Evolutionary conservation across 129 eudicot species (phyloP), one percentile per base, ranked within the genome.

Genomic region (Chrysanthemum seticuspe): DNA sequence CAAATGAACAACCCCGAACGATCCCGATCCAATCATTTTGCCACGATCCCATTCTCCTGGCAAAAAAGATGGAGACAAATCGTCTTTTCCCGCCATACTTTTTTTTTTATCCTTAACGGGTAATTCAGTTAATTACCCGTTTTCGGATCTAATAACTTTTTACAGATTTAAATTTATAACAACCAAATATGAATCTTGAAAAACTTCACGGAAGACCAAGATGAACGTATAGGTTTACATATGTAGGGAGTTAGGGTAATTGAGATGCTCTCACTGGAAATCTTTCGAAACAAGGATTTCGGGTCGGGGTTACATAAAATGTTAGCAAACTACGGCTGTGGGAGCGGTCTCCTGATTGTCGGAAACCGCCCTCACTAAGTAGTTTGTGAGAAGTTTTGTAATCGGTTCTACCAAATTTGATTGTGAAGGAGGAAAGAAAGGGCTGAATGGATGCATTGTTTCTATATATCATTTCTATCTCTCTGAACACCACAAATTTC

Each of bases 21-120:
- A 80, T 45, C 96, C 92, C 10, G 92, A 82, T 68, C 90, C 96
- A 9, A 89, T 78, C 78, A 87, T 67, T 40, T 84, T 83, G 36
- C 96, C 96, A 62, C 81, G 88, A 73, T 63, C 71, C 96, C 92
- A 87, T 71, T 85, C 88, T 23, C 71, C 72, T 0, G 87, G 91
- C 68, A 49, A 71, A 66, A 79, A 65, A 74, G 74, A 59, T 13
- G 74, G 73, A 11, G 72, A 51, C 31, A 75, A 64, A 18, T 51
- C 45, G 14, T 57, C 48, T 2, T 55, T 72, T 71, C 64, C 70
- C 13, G 48, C 79, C 94, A 85, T 85, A 12, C 53, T 56, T 2
- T 67, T n/a, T 1, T n/a, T n/a, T 8, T 18, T 2, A 53, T 66
- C 29, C 78, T 16, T 67, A 70, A 52, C 50, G 67, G 61, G 74